Base-by-base conservation (phyloP, 2,329 filamentous ascomycete genomes). In the Exophiala sideris region DNA sequence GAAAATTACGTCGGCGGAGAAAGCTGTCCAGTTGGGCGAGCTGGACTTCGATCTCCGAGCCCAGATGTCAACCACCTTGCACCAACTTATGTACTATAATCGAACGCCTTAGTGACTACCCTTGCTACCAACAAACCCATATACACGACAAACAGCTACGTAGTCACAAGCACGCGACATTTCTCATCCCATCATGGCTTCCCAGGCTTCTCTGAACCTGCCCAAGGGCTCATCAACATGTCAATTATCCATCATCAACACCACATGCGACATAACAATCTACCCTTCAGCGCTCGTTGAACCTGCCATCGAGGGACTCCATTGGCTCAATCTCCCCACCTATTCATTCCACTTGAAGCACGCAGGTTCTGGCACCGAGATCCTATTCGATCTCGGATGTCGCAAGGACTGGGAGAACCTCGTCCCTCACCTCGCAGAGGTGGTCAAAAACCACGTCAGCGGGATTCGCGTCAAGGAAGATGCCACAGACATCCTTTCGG, bases 401-500 rank as follows among this genome's bases (percentile, higher is more conserved):
- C 53, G 64, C 7, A 61, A 58, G 33, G 64, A 65, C 45, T 63
- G 58, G 62, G 51, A 61, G 24, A 65, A 65, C 38, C 35, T 58
- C 2, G 20, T 57, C 5, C 55, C 62, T 6, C 10, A 7, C 2
- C 48, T 59, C 3, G 32, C 42, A 5, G 44, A 56, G 10, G 29
- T 39, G 3, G 49, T 62, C 40, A 52, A 52, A 16, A 24, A 16
- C 6, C 33, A 32, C 14, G 40, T 42, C 3, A 29, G 18, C 20
- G 41, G 36, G 48, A 56, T 66, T 12, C 42, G 59, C 33, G 61
- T 65, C 3, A 50, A 47, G 9, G 53, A 65, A 10, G 62, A 67
- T 34, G 64, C 67, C 3, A 54, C 57, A 1, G 63, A 66, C 8
- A 65, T 67, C 12, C 56, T 70, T 3, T 39, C 41, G 12, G 52